A percentile compares a stretch with the other conserved stretches of the same genome.
Conservation (phyloP, 306 rosid genomes). For the Rosa persica region DNA sequence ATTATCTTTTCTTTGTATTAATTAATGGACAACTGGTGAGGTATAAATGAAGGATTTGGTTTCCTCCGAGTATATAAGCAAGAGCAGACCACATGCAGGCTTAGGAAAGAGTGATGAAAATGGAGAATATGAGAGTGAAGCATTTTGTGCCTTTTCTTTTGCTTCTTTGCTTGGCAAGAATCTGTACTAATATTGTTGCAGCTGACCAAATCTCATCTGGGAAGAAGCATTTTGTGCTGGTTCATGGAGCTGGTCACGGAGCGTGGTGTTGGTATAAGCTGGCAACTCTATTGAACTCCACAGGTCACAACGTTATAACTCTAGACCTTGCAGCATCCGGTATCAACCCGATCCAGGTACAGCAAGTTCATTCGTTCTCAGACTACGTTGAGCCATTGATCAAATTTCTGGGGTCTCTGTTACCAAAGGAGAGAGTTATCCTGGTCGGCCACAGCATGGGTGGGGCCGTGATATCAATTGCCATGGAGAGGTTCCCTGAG, state of each 20-base stretch:
- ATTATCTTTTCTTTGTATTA: no score
- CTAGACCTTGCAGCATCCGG: conserved; percentile 52
- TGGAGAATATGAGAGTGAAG: not conserved
- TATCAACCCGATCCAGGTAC: conserved; percentile 29
- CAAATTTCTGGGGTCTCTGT: conserved; percentile 32
- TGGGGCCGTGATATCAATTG: conserved; percentile 30
- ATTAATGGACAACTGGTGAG: no score
- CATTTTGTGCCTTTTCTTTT: not conserved
- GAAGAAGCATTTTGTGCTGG: conserved; percentile 37
- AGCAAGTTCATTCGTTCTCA: conserved; percentile 17
- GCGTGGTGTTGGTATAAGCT: conserved; percentile 59
- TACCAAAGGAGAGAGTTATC: conserved; percentile 32
- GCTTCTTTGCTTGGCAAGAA: not conserved
- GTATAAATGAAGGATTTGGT: not conserved
- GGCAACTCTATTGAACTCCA: conserved; percentile 17
- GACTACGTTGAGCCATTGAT: conserved; percentile 44
- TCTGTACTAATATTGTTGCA: not conserved
- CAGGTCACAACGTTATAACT: conserved; percentile 43
- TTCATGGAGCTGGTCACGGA: conserved; percentile 49
- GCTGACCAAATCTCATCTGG: not conserved
- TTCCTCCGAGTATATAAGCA: not conserved
- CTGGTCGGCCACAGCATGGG: conserved; percentile 49
- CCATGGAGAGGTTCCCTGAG: conserved; percentile 40
- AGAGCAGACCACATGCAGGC: not conserved
- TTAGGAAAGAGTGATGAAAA: not conserved